Conservation (phyloP, 2,329 filamentous ascomycete genomes). For the Emmonsiellopsis sp. region DNA sequence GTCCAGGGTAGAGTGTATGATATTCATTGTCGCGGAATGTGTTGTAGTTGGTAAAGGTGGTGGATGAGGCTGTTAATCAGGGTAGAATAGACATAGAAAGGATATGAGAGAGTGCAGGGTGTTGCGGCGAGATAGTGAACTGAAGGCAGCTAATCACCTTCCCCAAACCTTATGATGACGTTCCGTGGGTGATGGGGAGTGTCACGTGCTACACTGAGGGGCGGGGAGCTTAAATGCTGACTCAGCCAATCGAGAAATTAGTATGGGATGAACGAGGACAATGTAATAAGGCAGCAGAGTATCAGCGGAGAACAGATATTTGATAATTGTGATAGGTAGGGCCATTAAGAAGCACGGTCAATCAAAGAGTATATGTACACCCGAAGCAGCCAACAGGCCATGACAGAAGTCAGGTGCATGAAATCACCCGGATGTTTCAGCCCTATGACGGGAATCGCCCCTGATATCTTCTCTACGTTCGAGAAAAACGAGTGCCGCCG, state of each 20-base stretch:
- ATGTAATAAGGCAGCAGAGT: neutral
- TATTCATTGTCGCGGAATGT: conserved; percentile 56
- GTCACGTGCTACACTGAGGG: neutral
- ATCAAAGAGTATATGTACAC: neutral
- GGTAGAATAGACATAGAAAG: neutral
- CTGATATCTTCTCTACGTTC: neutral
- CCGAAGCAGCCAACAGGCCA: neutral
- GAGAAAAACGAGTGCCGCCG: no score
- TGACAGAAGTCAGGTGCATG: neutral
- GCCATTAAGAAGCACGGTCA: neutral
- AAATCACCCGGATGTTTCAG: neutral
- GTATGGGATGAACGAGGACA: no score
- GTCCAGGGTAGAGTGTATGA: conserved; percentile 86
- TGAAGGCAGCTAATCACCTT: neutral
- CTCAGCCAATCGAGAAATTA: no score
- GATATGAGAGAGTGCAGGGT: neutral
- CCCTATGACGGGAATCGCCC: neutral
- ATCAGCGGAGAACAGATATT: neutral
- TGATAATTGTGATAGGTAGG: neutral
- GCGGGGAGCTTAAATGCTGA: neutral
- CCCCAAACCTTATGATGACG: neutral
- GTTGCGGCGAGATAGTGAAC: neutral
- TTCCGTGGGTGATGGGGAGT: neutral
- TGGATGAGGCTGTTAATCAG: neutral
- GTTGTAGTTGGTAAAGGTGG: neutral